Evolutionary conservation across 805 yeast species (phyloP).

Genomic region (Debaryomyces hansenii): DNA sequence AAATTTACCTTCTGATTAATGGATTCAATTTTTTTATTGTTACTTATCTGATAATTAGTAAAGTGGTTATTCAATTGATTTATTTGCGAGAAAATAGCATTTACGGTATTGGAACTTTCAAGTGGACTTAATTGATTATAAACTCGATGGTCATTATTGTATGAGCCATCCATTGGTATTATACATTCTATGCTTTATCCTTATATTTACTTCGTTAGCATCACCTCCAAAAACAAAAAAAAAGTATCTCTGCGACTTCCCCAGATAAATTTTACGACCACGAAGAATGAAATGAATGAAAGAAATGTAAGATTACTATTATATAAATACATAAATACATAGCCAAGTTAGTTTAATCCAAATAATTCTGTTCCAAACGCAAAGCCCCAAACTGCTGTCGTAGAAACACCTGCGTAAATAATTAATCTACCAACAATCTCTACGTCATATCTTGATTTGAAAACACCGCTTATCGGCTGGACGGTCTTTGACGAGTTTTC

Average conservation of each 20-base stretch:
- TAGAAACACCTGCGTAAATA: slow-evolving; percentile 80
- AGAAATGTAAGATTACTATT: neutral
- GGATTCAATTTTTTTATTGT: slow-evolving; percentile 21
- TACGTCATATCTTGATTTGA: slow-evolving; percentile 64
- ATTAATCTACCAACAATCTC: slow-evolving; percentile 75
- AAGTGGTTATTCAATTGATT: slow-evolving; percentile 16
- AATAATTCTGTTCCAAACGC: slow-evolving; percentile 20
- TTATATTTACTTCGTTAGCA: neutral
- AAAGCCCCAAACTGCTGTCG: slow-evolving; percentile 50
- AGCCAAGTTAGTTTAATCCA: slow-evolving; percentile 1
- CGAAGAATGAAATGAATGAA: no score
- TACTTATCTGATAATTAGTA: slow-evolving; percentile 14
- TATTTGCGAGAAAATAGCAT: slow-evolving; percentile 12
- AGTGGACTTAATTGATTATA: neutral
- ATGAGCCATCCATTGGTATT: neutral
- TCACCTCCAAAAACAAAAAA: neutral
- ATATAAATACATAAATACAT: neutral
- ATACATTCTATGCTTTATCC: neutral
- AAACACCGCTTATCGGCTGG: slow-evolving; percentile 42
- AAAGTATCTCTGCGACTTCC: neutral
- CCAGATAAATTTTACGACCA: neutral
- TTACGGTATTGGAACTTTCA: neutral
- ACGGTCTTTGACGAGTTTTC: slow-evolving; percentile 5
- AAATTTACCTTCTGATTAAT: slow-evolving; percentile 15
- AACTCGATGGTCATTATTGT: neutral